Evolutionary conservation across 345 rosid genomes (phyloP).

Genomic region (Clausena lansium): DNA sequence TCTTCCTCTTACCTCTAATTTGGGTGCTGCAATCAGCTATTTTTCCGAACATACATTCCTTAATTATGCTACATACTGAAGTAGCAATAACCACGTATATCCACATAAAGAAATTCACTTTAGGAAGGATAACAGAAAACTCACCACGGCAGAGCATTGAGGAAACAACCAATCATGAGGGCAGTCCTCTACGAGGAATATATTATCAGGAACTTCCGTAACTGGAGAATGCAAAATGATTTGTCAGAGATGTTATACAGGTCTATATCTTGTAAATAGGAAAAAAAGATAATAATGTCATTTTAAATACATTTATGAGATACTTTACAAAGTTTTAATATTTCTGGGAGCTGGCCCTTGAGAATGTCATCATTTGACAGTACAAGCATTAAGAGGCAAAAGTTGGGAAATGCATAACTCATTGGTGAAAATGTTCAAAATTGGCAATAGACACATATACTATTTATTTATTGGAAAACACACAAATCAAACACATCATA

Average conservation of each 20-base stretch:
- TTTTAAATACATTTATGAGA: background rate
- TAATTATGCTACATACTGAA: background rate
- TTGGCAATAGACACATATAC: background rate
- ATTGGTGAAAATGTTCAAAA: background rate
- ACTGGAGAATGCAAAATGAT: constrained; percentile 44
- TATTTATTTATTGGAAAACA: background rate
- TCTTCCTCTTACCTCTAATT: background rate
- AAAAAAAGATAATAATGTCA: background rate
- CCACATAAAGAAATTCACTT: background rate
- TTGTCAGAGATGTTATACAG: constrained; percentile 2
- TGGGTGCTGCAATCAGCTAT: background rate
- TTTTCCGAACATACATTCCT: background rate
- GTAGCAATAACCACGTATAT: background rate
- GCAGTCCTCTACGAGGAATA: constrained; percentile 85
- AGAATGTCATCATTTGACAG: background rate
- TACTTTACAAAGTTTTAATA: background rate
- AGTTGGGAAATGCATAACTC: background rate
- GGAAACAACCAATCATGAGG: constrained; percentile 99
- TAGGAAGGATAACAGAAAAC: constrained; percentile 7
- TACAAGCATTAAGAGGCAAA: background rate
- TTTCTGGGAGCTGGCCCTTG: background rate
- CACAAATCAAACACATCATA: background rate
- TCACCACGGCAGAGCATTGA: constrained; percentile 95
- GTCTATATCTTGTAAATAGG: background rate
- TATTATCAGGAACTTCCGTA: constrained; percentile 58